Conservation (phyloP, 2,329 filamentous ascomycete species). For the Trichoderma arundinaceum region DNA sequence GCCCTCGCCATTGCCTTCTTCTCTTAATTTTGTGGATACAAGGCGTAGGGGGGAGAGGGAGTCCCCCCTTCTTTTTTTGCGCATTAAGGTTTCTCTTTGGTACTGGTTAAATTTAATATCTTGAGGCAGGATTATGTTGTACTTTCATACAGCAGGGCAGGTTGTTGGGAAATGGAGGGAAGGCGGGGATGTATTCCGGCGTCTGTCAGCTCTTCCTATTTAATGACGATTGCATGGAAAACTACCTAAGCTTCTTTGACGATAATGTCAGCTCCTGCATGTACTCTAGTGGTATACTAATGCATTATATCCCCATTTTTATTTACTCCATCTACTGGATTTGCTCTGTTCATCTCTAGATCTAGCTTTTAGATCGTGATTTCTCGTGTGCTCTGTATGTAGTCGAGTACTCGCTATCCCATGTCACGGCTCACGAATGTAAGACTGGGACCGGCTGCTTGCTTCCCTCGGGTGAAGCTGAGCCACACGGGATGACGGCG, state of each 20-base stretch:
- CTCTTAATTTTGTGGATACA: constrained; percentile 36
- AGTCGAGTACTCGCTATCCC: no score
- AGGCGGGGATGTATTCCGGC: constrained; percentile 1
- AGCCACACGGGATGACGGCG: not conserved
- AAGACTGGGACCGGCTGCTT: no score
- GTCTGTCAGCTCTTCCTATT: constrained; percentile 19
- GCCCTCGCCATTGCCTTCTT: constrained; percentile 45
- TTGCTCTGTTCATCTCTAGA: no score
- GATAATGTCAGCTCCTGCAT: constrained; percentile 28
- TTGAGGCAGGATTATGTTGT: constrained; percentile 25
- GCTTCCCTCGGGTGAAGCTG: no score
- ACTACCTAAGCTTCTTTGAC: constrained; percentile 28
- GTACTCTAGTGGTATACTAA: constrained; percentile 31
- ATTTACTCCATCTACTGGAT: no score
- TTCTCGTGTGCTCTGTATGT: no score
- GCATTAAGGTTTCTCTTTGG: constrained; percentile 18
- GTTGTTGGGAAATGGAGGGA: constrained; percentile 20
- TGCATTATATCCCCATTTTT: constrained; percentile 23
- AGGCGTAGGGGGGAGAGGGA: constrained; percentile 2
- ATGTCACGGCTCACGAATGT: no score
- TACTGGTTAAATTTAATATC: constrained; percentile 27
- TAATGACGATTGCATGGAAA: constrained; percentile 27
- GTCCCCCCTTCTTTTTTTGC: not conserved
- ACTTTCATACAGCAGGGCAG: constrained; percentile 24
- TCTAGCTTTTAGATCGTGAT: no score